Evolutionary conservation across 164 flowering plant genomes (phyloP), one percentile per base, ranked within the genome.

Genomic region (Buxus sempervirens): DNA sequence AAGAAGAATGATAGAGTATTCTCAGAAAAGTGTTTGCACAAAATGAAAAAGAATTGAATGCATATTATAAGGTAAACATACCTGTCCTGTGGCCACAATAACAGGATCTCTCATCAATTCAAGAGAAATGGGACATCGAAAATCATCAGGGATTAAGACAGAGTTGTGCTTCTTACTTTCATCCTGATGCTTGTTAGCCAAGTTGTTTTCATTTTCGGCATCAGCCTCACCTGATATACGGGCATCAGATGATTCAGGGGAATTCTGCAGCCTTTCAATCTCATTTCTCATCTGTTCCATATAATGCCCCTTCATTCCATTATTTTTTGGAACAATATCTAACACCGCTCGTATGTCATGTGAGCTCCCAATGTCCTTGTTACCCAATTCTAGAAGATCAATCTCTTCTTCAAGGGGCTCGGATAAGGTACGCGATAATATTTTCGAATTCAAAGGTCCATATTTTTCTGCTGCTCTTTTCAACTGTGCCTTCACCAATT

Each of bases 81-180:
- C 97, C 98, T 94, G 98, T 71, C 98, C 98, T 0, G 98, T 90
- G 63, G 96, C 75, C 57, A 94, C 97, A 77, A 88, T 91, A 56
- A 91, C 97, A 56, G 98, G 98, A 82, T 94, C 98, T 74, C 90
- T 82, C 98, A 94, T 91, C 57, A 94, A 67, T 70, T 94, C 98
- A 69, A 94, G 86, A 26, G 98, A 94, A 69, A 94, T 94, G 14
- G 98, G 96, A 74, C 97, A 94, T 0, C 82, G 84, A 64, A 82
- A 90, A 78, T 94, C 98, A 66, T 83, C 92, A 58, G 96, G 98
- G 64, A 94, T 80, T 27, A 59, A 53, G 26, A 75, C 66, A 21
- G 82, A 65, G 58, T 87, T 93, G 0, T 80, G 63, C 73, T 86
- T 88, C 76, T 82, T 83, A 56, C 48, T 76, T 51, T 80, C 87